Evolutionary conservation across 2,329 filamentous ascomycete species (phyloP).

Genomic region (Hypocreales sp.): DNA sequence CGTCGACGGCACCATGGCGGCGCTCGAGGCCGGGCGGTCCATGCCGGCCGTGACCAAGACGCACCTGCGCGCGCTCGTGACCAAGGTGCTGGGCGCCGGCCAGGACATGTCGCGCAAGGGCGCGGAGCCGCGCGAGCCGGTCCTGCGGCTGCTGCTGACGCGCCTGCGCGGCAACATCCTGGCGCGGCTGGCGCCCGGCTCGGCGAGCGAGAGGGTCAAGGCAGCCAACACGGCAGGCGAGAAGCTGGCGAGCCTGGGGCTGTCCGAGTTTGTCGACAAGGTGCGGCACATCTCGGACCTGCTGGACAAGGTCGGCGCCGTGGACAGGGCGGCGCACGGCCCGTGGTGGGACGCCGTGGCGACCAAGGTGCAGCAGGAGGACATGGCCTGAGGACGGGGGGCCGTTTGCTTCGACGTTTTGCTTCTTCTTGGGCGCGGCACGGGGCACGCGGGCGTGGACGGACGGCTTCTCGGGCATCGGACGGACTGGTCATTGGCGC

Average conservation of each 20-base stretch:
- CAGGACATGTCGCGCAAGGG: conserved; percentile 25
- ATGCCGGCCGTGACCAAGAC: conserved; percentile 48
- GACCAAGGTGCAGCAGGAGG: conserved; percentile 33
- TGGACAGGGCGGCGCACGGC: conserved; percentile 54
- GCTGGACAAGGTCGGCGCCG: conserved; percentile 45
- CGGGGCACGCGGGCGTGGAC: no score
- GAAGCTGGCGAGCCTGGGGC: conserved; percentile 50
- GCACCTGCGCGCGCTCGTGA: conserved; percentile 41
- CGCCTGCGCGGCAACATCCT: conserved; percentile 53
- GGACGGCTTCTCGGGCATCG: no score
- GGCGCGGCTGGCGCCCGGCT: conserved; percentile 46
- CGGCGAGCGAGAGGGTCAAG: conserved; percentile 54
- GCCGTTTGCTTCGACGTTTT: no score
- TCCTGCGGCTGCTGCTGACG: conserved; percentile 51
- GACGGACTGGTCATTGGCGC: no score
- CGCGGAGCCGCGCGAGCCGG: conserved; percentile 33
- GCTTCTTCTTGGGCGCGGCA: no score
- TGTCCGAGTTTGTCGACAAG: conserved; percentile 58
- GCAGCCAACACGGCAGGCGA: conserved; percentile 55
- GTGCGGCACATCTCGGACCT: conserved; percentile 56
- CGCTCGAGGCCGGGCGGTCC: conserved; percentile 44
- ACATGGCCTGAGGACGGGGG: no score
- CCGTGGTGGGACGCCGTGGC: conserved; percentile 56
- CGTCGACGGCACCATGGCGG: conserved; percentile 45
- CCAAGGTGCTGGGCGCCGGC: conserved; percentile 36